Evolutionary conservation across 768 basidiomycete genomes (phyloP).

Genomic region (Trametes gibbosa): DNA sequence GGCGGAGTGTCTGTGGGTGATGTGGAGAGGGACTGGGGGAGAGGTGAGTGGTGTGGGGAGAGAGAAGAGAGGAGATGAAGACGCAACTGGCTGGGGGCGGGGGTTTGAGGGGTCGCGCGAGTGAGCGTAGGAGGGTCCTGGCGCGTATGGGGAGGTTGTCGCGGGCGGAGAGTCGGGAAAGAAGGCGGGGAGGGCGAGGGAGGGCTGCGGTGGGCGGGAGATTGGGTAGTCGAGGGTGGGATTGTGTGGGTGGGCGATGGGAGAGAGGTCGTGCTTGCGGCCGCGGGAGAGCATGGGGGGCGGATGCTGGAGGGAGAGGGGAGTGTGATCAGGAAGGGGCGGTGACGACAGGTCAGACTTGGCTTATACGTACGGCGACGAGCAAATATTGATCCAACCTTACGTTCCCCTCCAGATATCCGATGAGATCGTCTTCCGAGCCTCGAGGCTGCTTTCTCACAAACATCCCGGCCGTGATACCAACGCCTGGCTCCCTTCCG

Average conservation of each 20-base stretch:
- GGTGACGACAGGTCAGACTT: slow-evolving; percentile 15
- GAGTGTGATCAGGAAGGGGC: slow-evolving; percentile 16
- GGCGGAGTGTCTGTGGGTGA: slow-evolving; percentile 19
- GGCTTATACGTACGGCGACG: slow-evolving; percentile 22
- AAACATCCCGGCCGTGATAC: background rate
- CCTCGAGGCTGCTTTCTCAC: slow-evolving; percentile 16
- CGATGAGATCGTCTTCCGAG: slow-evolving; percentile 3
- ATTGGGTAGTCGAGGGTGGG: slow-evolving; percentile 14
- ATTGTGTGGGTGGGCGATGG: slow-evolving; percentile 20
- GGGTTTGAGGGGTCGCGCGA: slow-evolving; percentile 8
- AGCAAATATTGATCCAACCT: no score
- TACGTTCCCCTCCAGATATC: slow-evolving; percentile 12
- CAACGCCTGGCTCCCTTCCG: background rate
- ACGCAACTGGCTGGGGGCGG: slow-evolving; percentile 16
- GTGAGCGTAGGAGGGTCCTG: slow-evolving; percentile 5
- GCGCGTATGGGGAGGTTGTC: background rate
- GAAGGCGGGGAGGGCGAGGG: background rate
- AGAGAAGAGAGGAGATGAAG: slow-evolving; percentile 21
- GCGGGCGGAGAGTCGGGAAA: background rate
- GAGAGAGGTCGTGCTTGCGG: slow-evolving; percentile 28
- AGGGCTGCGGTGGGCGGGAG: slow-evolving; percentile 3
- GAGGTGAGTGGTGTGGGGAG: slow-evolving; percentile 4
- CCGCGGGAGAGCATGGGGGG: slow-evolving; percentile 27
- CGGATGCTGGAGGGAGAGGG: slow-evolving; percentile 7
- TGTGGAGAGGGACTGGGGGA: slow-evolving; percentile 7